A percentile compares a stretch with the other conserved stretches of the same genome.
Evolutionary conservation across 495 filamentous ascomycete species (phyloP).

Genomic region (Evernia prunastri): DNA sequence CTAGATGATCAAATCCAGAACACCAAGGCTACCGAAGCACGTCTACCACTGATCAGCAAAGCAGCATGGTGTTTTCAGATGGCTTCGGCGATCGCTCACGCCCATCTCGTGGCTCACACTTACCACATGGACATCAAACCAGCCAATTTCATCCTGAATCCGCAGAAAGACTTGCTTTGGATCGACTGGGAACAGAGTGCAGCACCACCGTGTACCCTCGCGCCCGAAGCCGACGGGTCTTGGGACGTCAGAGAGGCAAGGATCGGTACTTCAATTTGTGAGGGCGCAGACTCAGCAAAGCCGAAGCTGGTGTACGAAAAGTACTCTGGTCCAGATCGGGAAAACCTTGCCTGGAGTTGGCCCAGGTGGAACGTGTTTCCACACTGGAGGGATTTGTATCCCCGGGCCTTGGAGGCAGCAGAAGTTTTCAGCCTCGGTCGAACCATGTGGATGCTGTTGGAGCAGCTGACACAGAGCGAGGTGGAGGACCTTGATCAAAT

Average conservation of each 20-base stretch:
- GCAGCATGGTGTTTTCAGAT: slow-evolving; percentile 25
- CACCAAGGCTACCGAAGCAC: not conserved
- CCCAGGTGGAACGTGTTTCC: not conserved
- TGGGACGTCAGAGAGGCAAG: slow-evolving; percentile 20
- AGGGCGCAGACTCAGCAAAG: not conserved
- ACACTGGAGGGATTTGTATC: slow-evolving; percentile 2
- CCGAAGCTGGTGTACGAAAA: slow-evolving; percentile 18
- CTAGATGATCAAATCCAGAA: slow-evolving; percentile 13
- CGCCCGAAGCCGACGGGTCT: slow-evolving; percentile 26
- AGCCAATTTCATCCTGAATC: slow-evolving; percentile 27
- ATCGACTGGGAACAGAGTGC: slow-evolving; percentile 29
- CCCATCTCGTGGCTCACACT: slow-evolving; percentile 17
- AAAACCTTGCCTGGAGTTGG: not conserved
- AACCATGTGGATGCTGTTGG: slow-evolving; percentile 27
- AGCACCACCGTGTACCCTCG: slow-evolving; percentile 20
- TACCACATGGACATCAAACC: slow-evolving; percentile 30
- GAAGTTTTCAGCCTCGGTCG: slow-evolving; percentile 26
- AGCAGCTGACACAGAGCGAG: slow-evolving; percentile 18
- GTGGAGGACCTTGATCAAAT: slow-evolving; percentile 9
- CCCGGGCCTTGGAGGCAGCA: slow-evolving; percentile 22
- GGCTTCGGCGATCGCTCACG: slow-evolving; percentile 19
- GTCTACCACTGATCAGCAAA: slow-evolving; percentile 4
- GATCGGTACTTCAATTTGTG: not conserved
- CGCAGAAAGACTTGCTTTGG: slow-evolving; percentile 22
- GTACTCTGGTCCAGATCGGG: slow-evolving; percentile 20